Percentiles rank a stretch among this genome's conserved stretches.
phyloP scores from a whole-genome alignment of 768 basidiomycete species.

The Calocybe cyanea region DNA sequence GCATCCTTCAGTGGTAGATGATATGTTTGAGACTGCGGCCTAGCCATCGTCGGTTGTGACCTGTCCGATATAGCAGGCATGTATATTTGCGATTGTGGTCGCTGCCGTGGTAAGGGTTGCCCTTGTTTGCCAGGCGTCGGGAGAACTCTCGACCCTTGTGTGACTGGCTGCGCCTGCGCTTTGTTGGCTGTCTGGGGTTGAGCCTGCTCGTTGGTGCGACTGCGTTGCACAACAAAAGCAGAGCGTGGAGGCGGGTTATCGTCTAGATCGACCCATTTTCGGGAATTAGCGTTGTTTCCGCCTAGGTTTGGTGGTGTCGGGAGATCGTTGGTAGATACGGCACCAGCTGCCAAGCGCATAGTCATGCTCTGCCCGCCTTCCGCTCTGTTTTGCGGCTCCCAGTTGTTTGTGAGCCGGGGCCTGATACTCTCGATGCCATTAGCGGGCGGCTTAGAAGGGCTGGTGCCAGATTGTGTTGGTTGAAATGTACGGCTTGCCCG shows the following conservation, averaged over 20 bases:
- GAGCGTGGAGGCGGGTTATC: conserved; percentile 18
- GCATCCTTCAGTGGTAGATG: conserved; percentile 8
- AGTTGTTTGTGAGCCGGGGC: background rate
- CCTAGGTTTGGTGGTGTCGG: conserved; percentile 11
- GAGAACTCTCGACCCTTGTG: conserved; percentile 11
- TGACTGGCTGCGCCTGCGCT: background rate
- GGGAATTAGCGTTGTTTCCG: background rate
- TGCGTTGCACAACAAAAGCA: conserved; percentile 9
- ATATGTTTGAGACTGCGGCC: conserved; percentile 12
- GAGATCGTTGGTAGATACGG: conserved; percentile 2
- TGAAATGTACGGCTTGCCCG: conserved; percentile 2
- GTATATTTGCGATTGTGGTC: conserved; percentile 20
- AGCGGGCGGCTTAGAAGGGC: no score
- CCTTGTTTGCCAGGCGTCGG: conserved; percentile 3
- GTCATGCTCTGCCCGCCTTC: conserved; percentile 15
- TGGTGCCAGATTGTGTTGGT: no score
- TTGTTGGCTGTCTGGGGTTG: background rate
- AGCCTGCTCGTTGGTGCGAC: background rate
- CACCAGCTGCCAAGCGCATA: conserved; percentile 16
- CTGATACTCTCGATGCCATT: no score
- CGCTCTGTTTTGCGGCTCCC: conserved; percentile 1
- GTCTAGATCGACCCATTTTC: conserved; percentile 11
- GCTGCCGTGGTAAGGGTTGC: conserved; percentile 3
- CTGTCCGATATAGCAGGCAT: background rate
- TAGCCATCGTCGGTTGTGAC: background rate